A percentile compares a stretch with the other conserved stretches of the same genome.
Conservation (phyloP, 2,329 filamentous ascomycete genomes). For the Pyrenochaeta sp. region DNA sequence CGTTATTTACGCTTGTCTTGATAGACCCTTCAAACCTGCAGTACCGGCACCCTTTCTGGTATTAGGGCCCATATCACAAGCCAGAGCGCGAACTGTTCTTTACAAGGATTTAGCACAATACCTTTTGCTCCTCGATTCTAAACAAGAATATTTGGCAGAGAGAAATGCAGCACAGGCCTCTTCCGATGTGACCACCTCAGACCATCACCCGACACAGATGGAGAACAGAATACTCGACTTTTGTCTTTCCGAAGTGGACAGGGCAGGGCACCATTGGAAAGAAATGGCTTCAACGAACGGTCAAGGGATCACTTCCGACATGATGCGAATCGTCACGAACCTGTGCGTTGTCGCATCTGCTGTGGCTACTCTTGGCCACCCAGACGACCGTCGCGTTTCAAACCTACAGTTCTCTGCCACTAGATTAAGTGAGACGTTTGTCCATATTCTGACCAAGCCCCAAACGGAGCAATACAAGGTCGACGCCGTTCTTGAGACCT, state of each 20-base stretch:
- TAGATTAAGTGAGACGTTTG: slow-evolving; percentile 38
- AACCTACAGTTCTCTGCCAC: slow-evolving; percentile 31
- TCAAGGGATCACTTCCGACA: slow-evolving; percentile 59
- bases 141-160: slow-evolving; percentile 10
- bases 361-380: slow-evolving; percentile 25
- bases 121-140: slow-evolving; percentile 53
- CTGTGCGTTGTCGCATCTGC: slow-evolving; percentile 56
- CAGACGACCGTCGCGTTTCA: slow-evolving; percentile 31
- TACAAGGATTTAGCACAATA: slow-evolving; percentile 58
- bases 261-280: slow-evolving; percentile 55
- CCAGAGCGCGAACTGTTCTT: slow-evolving; percentile 53
- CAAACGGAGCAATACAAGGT: slow-evolving; percentile 55
- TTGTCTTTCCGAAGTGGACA: slow-evolving; percentile 56
- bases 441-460: slow-evolving; percentile 44
- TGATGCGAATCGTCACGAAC: slow-evolving; percentile 60
- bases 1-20: slow-evolving; percentile 75
- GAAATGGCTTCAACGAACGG: slow-evolving; percentile 52
- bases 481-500: slow-evolving; percentile 52
- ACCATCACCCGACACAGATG: slow-evolving; percentile 31
- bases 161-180: neutral
- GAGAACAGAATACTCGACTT: slow-evolving; percentile 54
- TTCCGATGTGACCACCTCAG: slow-evolving; percentile 16
- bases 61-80: slow-evolving; percentile 54
- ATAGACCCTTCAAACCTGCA: slow-evolving; percentile 51
- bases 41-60: slow-evolving; percentile 39